Evolutionary conservation across 129 eudicot species (phyloP).

Genomic region (Helianthus tuberosus): DNA sequence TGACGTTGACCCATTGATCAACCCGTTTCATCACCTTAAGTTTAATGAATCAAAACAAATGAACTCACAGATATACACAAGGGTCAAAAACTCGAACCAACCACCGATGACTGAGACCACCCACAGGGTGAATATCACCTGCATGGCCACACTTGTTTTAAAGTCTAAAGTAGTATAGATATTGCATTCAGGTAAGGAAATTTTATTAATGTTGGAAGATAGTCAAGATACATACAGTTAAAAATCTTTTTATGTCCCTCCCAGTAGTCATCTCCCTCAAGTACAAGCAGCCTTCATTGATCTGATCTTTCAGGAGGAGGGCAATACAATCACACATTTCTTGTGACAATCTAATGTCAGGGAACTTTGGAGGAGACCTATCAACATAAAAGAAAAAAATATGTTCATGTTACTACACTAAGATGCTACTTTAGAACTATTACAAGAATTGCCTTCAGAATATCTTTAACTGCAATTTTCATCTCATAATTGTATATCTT

Average conservation of each 20-base stretch:
- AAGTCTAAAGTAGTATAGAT: constrained; percentile 11
- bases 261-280: constrained; percentile 66
- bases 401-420: not conserved
- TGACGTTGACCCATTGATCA: not conserved
- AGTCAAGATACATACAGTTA: constrained; percentile 44
- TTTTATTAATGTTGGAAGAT: not conserved
- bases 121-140: constrained; percentile 72
- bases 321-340: constrained; percentile 53
- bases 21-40: not conserved
- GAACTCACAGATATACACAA: constrained; percentile 69
- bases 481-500: not conserved
- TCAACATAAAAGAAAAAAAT: not conserved
- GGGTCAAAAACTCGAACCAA: constrained; percentile 82
- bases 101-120: constrained; percentile 63
- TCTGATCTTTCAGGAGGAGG: constrained; percentile 40
- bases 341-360: constrained; percentile 59
- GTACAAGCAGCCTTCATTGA: constrained; percentile 42
- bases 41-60: not conserved
- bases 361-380: constrained; percentile 67
- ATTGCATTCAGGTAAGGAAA: not conserved
- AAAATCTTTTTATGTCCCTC: constrained; percentile 66
- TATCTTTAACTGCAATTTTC: not conserved
- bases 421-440: not conserved
- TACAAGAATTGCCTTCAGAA: not conserved
- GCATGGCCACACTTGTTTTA: constrained; percentile 29